Evolutionary conservation across 164 flowering plant genomes (phyloP).

Genomic region (Liriodendron chinense): DNA sequence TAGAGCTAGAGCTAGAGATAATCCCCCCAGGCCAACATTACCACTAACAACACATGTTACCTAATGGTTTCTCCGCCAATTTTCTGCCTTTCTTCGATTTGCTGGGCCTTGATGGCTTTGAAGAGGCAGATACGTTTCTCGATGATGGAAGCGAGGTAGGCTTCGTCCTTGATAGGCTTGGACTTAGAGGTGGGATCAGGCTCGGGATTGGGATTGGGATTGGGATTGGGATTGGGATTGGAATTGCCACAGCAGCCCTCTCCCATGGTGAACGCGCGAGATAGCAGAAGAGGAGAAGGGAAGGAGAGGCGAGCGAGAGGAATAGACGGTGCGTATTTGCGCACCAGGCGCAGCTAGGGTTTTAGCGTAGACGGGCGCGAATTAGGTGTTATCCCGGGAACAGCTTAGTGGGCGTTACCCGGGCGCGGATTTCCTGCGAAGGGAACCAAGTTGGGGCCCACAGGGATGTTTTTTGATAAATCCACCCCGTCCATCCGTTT

Average conservation of each 20-base stretch:
- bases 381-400: no score
- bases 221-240: constrained; percentile 9
- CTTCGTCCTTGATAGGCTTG: constrained; percentile 11
- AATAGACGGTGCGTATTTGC: neutral
- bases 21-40: no score
- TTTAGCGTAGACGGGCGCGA: no score
- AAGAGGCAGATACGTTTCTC: constrained; percentile 66
- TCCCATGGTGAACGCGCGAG: constrained; percentile 14
- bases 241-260: constrained; percentile 15
- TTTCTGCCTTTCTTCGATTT: constrained; percentile 33
- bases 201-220: constrained; percentile 9
- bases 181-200: neutral
- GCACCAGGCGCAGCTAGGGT: constrained; percentile 1
- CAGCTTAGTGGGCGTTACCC: no score
- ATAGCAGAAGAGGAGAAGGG: constrained; percentile 1
- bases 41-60: constrained; percentile 37
- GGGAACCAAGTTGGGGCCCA: no score
- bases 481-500: no score
- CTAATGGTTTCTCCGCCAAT: constrained; percentile 60
- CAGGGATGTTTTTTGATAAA: no score
- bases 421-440: no score
- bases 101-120: constrained; percentile 50
- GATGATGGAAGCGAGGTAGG: constrained; percentile 51
- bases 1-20: no score
- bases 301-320: neutral